Evolutionary conservation across 768 basidiomycete species (phyloP), one percentile per base, ranked within the genome.

Genomic region (Boletus fagicola): DNA sequence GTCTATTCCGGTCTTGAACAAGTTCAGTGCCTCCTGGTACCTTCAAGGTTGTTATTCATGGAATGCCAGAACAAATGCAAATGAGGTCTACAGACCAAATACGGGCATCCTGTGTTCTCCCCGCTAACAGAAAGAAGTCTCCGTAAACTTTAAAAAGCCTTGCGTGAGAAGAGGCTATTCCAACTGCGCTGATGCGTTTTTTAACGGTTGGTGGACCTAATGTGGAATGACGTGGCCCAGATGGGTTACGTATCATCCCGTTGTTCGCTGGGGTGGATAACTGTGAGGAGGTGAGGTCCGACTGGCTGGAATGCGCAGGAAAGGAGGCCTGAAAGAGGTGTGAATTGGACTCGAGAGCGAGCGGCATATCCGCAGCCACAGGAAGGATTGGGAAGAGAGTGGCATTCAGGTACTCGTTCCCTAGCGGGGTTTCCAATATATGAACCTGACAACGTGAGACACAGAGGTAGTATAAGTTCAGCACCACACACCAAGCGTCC

Each of bases 121-220:
- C 96, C 8, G 92, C 82, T 26, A 98, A 76, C 18, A 98, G 75
- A 73, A 89, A 95, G 62, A 97, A 81, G 70, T 98, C 94, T 1
- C 86, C 96, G 15, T 92, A 79, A 26, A 95, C 80, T 73, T 96
- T 98, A 72, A 85, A 90, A 38, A 96, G 78, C 54, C 96, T 78
- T 26, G 89, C 96, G 72, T 90, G 90, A 3, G 91, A 88, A 10
- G 90, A 88, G 15, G 86, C 83, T 2, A 83, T 81, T 18, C 87
- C 84, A 62, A 86, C 78, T 44, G 80, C 76, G 63, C 83, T 84
- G 59, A 82, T 65, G 36, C 90, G 81, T 65, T 90, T 88, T 71
- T 84, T 85, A 33, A 58, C 54, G 20, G 65, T 56, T 43, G 80
- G 75, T 12, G 76, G 67, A 33, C 68, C 76, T 38, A 87, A 62